A percentile compares a stretch with the other conserved stretches of the same genome.
Evolutionary conservation across 2,329 filamentous ascomycete species (phyloP).

Genomic region (Microdochium bolleyi): DNA sequence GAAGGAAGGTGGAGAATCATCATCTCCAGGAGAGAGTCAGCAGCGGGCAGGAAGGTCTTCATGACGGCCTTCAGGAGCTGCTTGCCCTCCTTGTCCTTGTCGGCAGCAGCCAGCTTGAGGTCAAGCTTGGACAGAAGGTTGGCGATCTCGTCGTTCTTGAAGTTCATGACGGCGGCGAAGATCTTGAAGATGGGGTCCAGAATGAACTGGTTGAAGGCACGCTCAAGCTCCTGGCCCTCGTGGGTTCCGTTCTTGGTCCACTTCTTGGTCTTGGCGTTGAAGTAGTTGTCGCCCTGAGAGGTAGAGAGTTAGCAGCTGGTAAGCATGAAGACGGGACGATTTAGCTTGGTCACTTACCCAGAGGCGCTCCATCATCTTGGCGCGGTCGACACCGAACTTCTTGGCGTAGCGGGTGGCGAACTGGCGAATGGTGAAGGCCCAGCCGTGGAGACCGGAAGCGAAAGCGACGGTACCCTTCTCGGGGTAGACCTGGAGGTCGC

Average conservation of each 20-base stretch:
- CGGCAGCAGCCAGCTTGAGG: conserved; percentile 81
- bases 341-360: conserved; percentile 60
- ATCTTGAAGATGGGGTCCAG: conserved; percentile 99
- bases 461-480: conserved; percentile 97
- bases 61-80: conserved; percentile 95
- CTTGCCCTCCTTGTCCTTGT: conserved; percentile 95
- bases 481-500: conserved; percentile 98
- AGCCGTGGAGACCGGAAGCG: conserved; percentile 99
- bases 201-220: conserved; percentile 99
- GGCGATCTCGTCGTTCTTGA: conserved; percentile 88
- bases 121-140: conserved; percentile 85
- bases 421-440: conserved; percentile 98
- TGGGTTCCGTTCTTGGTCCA: conserved; percentile 83
- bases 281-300: conserved; percentile 85
- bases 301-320: conserved; percentile 1
- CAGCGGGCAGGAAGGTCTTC: conserved; percentile 97
- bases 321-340: not conserved
- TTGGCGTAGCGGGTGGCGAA: conserved; percentile 95
- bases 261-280: conserved; percentile 99
- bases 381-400: conserved; percentile 99
- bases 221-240: conserved; percentile 86
- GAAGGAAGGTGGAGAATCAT: conserved; percentile 99
- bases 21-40: conserved; percentile 98
- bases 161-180: conserved; percentile 94
- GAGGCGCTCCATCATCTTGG: conserved; percentile 99